Base-by-base conservation (phyloP, 2,329 filamentous ascomycete genomes). In the Aspergillus pseudoterreus region DNA sequence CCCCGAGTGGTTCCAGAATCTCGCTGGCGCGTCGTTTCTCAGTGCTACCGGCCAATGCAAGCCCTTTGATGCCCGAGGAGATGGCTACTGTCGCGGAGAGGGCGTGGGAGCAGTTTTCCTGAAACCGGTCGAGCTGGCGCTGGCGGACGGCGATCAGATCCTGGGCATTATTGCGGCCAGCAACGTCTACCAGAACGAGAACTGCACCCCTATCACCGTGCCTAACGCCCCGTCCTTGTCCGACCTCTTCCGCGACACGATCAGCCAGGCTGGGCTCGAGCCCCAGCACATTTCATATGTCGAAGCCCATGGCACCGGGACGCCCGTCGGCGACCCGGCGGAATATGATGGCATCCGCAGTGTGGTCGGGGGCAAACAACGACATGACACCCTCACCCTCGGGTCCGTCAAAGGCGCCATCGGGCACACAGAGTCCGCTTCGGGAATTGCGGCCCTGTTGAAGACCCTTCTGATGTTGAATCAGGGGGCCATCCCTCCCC, bases 111-210 rank as follows among this genome's bases (percentile, higher is more conserved):
- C 30, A 3, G 42, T 58, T 1, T n/a, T 54, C 5, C 44, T 58
- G 3, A 55, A 57, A 39, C 72, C 70, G 2, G 55, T 75, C 3
- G 17, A 0, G 68, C 73, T 8, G 59, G 62, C 6, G 73, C 78
- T 63, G 79, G 57, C 70, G 78, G 9, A 79, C 35, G 73, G 74
- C 0, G 76, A 61, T 53, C 62, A 60, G 2, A 75, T 83, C 22
- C 51, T 75, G 1, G 78, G 70, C 2, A 19, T 19, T 19, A 72
- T 78, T 19, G 32, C 45, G 0, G 48, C 45, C 11, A 50, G 60
- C 1, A 56, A 52, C 0, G 44, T 66, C 1, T 71, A 75, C 33
- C 17, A 19, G 17, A 66, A 63, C 22, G 43, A 54, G 1, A 65
- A 67, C 14, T 56, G 44, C 22, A 58, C 51, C 3, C 36, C 55